Evolutionary conservation across 768 basidiomycete genomes (phyloP), one percentile per base, ranked within the genome.

Genomic region (Mycena haematopus): DNA sequence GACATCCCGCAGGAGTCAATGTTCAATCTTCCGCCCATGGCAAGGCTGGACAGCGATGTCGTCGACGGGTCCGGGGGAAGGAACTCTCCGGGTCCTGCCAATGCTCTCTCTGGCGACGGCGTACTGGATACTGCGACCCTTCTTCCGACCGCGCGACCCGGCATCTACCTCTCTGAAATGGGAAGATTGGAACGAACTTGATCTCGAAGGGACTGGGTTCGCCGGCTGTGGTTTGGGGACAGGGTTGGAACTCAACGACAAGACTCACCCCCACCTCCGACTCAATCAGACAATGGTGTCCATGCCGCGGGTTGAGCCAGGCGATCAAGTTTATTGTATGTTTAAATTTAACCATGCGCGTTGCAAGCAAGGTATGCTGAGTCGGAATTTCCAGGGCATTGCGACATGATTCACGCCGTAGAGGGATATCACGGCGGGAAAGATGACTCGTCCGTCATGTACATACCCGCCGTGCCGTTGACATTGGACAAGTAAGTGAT

Each of bases 81-180:
- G 89, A 14, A 90, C 88, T 0, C 77, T 90, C 1, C 78, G 80
- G 2, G 83, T 90, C n/a, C 80, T 86, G 44, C 88, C 88, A 0
- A 79, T 83, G 72, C 73, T 90, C 49, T 73, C 74, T 0, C 78
- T 86, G 21, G 74, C 85, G 8, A 81, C 85, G 0, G 82, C 88
- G 0, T 91, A 91, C 64, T 74, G 84, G 59, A 76, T 90, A 21
- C 78, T 90, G 0, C 82, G 89, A 10, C 89, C 89, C 0, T 87
- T 90, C 75, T 90, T 91, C 80, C 78, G 76, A 52, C 80, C 78
- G 6, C 65, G 68, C 15, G 58, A 68, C 21, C 33, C 67, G 11
- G 24, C 53, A 1, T 71, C 70, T 6, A 14, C 31, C 17, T 71
- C 79, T 36, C 60, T 86, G 42, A 75, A 75, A 4, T 74, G 78